Evolutionary conservation across 2,329 filamentous ascomycete species (phyloP), one percentile per base, ranked within the genome.

Genomic region (Didymella lethalis): DNA sequence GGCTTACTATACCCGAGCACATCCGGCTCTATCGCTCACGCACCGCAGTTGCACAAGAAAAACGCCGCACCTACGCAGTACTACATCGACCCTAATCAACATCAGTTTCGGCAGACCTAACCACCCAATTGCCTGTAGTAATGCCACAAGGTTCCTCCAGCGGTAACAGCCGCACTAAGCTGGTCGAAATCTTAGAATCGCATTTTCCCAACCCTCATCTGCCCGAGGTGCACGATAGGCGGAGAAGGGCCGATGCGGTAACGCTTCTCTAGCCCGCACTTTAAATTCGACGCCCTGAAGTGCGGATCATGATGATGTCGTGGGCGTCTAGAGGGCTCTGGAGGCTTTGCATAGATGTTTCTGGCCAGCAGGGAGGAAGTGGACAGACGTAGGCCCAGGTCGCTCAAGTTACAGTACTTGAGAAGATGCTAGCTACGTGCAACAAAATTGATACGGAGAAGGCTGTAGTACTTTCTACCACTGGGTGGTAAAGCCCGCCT

Each of bases 281-380:
- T 43, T 54, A 46, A 54, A 49, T 34, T 54, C 28, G 34, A 54
- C 51, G 40, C 46, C 56, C 32, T 44, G 20, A 29, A 26, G 20
- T 10, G 26, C 26, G 25, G 46, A 25, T 46, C 36, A 47, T 46
- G 28, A 59, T 59, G 56, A 59, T 59, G 56, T 54, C 50, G 56
- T 47, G 46, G 41, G 56, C 56, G 28, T 50, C 20, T 46, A 31
- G 31, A 54, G 18, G 32, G 40, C 40, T 41, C 32, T 41, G 41
- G 26, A 49, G 45, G 56, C 50, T 53, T 53, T 54, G 50, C 32
- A 40, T 32, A 36, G 20, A 32, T n/a, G 16, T 47, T 34, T 28
- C 40, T 46, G 25, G 48, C 54, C 41, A 40, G 36, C 16, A 40
- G 3, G 36, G 18, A 40, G 36, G 7, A 40, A 50, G 40, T 32